A percentile compares a stretch with the other conserved stretches of the same genome.
phyloP scores from a whole-genome alignment of 176 grass and related monocot genomes.

The Musa beccarii region DNA sequence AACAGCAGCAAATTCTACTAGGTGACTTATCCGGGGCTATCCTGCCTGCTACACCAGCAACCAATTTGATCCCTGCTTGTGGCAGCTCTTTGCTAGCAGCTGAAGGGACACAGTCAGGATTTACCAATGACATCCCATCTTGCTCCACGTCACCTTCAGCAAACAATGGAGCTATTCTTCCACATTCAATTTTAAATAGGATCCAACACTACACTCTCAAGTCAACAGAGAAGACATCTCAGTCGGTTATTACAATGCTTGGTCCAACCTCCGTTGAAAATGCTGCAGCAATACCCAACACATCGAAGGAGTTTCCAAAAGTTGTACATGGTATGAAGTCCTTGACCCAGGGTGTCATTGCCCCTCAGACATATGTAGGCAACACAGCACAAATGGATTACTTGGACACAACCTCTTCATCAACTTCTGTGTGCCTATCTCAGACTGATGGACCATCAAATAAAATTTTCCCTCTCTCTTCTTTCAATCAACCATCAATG shows the following conservation, averaged over 20 bases:
- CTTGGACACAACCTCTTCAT: slow-evolving; percentile 73
- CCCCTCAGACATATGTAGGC: slow-evolving; percentile 46
- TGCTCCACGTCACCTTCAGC: slow-evolving; percentile 66
- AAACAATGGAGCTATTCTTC: slow-evolving; percentile 42
- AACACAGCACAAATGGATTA: slow-evolving; percentile 49
- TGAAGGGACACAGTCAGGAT: slow-evolving; percentile 49
- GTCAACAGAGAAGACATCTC: slow-evolving; percentile 37
- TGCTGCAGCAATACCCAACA: slow-evolving; percentile 28
- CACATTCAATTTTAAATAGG: slow-evolving; percentile 29
- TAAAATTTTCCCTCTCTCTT: slow-evolving; percentile 45
- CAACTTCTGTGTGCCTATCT: slow-evolving; percentile 67
- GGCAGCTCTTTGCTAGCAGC: slow-evolving; percentile 29
- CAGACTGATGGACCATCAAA: slow-evolving; percentile 59
- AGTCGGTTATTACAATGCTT: slow-evolving; percentile 29
- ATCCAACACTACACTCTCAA: slow-evolving; percentile 32
- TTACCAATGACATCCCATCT: slow-evolving; percentile 71
- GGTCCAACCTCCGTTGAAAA: slow-evolving; percentile 44
- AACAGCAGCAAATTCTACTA: slow-evolving; percentile 43
- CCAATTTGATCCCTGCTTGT: slow-evolving; percentile 34
- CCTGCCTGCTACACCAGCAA: slow-evolving; percentile 19
- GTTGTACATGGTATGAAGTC: slow-evolving; percentile 39
- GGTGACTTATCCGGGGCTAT: slow-evolving; percentile 32
- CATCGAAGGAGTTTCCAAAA: slow-evolving; percentile 35
- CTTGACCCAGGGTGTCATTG: slow-evolving; percentile 23
- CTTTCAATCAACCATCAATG: slow-evolving; percentile 49